Conservation (phyloP, 148 eudicot species). For the Rhododendron molle region DNA sequence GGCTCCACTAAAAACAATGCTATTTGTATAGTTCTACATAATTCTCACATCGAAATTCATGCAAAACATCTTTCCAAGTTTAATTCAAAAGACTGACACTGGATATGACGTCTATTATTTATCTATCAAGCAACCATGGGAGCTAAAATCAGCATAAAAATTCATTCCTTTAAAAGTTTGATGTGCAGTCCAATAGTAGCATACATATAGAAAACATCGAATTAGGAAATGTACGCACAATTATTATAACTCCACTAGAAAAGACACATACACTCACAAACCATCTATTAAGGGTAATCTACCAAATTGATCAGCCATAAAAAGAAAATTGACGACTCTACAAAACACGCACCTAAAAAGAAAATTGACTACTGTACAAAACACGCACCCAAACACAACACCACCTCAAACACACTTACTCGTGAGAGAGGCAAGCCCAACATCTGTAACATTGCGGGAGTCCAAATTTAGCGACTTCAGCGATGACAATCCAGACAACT, state of each 20-base stretch:
- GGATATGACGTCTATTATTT: not conserved
- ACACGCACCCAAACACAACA: not conserved
- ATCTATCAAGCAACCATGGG: constrained; percentile 1
- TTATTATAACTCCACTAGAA: not conserved
- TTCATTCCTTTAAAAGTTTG: not conserved
- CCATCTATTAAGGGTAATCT: not conserved
- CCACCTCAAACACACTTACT: constrained; percentile 40
- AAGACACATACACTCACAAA: not conserved
- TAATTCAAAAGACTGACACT: not conserved
- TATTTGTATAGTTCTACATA: not conserved
- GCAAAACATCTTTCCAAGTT: not conserved
- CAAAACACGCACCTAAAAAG: not conserved
- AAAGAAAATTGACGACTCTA: not conserved
- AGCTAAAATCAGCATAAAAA: not conserved
- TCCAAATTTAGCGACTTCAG: constrained; percentile 87
- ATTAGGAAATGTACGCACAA: not conserved
- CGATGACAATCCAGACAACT: constrained; percentile 75
- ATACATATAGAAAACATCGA: not conserved
- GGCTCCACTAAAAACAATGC: not conserved
- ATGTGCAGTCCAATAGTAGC: not conserved
- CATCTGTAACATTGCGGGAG: constrained; percentile 84
- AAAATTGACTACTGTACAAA: not conserved
- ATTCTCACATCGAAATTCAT: not conserved
- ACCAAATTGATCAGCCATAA: not conserved
- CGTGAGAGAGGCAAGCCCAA: constrained; percentile 79